phyloP scores from a whole-genome alignment of 305 asterid genomes.

The Petunia hybrid region DNA sequence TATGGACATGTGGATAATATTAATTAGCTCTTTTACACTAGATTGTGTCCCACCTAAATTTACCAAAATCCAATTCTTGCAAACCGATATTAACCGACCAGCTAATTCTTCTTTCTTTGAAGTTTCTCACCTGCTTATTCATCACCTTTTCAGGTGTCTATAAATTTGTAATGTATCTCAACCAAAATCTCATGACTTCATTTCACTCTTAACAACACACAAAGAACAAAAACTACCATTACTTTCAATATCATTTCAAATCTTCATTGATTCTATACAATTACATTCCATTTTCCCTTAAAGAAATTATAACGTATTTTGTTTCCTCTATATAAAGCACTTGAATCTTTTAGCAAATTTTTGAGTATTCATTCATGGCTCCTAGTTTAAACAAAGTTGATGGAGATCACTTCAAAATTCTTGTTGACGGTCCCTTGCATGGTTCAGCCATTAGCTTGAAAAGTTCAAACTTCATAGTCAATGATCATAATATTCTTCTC shows the following conservation, averaged over 20 bases:
- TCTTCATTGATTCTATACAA: neutral
- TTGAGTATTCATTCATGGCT: conserved; percentile 54
- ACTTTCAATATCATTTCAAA: neutral
- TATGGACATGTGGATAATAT: conserved; percentile 45
- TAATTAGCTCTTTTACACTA: conserved; percentile 8
- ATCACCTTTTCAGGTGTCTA: conserved; percentile 41
- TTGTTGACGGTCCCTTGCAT: conserved; percentile 45
- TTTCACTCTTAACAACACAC: neutral
- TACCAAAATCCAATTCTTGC: neutral
- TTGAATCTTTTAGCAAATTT: neutral
- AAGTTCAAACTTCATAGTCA: conserved; percentile 63
- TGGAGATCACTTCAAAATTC: conserved; percentile 45
- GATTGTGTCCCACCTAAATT: conserved; percentile 12
- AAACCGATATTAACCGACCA: conserved; percentile 36
- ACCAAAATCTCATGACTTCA: neutral
- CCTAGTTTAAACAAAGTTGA: conserved; percentile 62
- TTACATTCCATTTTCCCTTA: conserved; percentile 18
- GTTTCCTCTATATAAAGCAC: neutral
- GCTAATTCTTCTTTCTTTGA: conserved; percentile 41
- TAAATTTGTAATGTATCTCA: conserved; percentile 46
- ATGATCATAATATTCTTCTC: conserved; percentile 59
- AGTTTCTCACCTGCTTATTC: conserved; percentile 25
- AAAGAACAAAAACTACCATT: neutral
- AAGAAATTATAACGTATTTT: neutral
- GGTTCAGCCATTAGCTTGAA: conserved; percentile 56